A percentile compares a stretch with the other conserved stretches of the same genome.
Evolutionary conservation across 179 eudicot genomes (phyloP).

Genomic region (Corrigiola litoralis): DNA sequence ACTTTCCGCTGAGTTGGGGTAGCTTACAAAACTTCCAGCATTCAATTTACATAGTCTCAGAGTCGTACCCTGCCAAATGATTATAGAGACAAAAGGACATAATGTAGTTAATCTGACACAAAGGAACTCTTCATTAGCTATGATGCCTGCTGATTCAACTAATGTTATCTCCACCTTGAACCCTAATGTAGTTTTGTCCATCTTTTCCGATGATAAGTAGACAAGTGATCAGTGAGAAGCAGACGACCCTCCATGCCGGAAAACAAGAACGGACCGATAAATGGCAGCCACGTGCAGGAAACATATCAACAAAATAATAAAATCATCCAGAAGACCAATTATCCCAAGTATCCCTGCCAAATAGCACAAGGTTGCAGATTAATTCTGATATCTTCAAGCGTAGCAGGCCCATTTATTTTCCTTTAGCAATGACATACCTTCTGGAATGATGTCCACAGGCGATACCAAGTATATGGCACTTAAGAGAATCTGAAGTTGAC

Average conservation of each 20-base stretch:
- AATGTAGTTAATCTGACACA: too few species aligned
- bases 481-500: slow-evolving; percentile 25
- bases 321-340: slow-evolving; percentile 75
- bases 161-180: background rate
- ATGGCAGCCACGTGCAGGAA: slow-evolving; percentile 83
- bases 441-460: slow-evolving; percentile 92
- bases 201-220: background rate
- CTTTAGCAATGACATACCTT: slow-evolving; percentile 45
- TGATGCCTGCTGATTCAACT: too few species aligned
- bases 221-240: background rate
- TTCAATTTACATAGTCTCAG: too few species aligned
- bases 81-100: too few species aligned
- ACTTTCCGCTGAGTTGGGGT: too few species aligned
- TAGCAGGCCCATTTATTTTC: background rate
- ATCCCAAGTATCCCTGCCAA: slow-evolving; percentile 68
- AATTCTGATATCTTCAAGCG: background rate
- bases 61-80: too few species aligned
- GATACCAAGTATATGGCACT: slow-evolving; percentile 69
- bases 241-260: slow-evolving; percentile 67
- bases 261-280: slow-evolving; percentile 68
- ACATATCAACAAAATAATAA: slow-evolving; percentile 58
- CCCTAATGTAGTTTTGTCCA: background rate
- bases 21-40: too few species aligned
- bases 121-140: too few species aligned
- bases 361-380: background rate